Conservation (phyloP, 73 alveolate species). For the Paramecium octaurelia region DNA sequence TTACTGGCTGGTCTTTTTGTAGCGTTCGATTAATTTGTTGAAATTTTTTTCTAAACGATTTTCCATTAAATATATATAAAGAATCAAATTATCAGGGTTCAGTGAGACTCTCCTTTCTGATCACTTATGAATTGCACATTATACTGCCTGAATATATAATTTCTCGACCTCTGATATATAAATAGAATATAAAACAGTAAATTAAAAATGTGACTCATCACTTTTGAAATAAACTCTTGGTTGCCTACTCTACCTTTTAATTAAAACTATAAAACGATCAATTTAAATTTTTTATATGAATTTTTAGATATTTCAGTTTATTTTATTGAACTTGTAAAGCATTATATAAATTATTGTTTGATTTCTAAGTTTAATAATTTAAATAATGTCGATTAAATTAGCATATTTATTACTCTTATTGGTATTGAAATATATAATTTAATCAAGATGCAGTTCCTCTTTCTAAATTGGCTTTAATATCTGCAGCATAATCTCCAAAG, state of each 20-base stretch:
- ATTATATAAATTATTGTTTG: no score
- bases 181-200: neutral
- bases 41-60: constrained; percentile 3
- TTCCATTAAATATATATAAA: neutral
- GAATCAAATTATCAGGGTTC: neutral
- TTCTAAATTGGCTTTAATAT: constrained; percentile 86
- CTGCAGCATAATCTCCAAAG: constrained; percentile 90
- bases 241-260: neutral
- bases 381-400: neutral
- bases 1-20: constrained; percentile 38
- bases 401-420: neutral
- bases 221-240: no score
- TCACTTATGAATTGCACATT: neutral
- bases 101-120: neutral
- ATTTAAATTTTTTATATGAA: neutral
- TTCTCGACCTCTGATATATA: neutral
- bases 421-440: neutral
- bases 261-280: neutral
- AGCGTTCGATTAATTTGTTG: constrained; percentile 8
- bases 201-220: neutral
- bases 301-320: neutral
- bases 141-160: neutral
- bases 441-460: constrained; percentile 94
- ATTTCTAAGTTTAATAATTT: no score
- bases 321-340: neutral